Evolutionary conservation across 352 stramenopile species (phyloP), one percentile per base, ranked within the genome.

Genomic region (Globisporangium nunn): DNA sequence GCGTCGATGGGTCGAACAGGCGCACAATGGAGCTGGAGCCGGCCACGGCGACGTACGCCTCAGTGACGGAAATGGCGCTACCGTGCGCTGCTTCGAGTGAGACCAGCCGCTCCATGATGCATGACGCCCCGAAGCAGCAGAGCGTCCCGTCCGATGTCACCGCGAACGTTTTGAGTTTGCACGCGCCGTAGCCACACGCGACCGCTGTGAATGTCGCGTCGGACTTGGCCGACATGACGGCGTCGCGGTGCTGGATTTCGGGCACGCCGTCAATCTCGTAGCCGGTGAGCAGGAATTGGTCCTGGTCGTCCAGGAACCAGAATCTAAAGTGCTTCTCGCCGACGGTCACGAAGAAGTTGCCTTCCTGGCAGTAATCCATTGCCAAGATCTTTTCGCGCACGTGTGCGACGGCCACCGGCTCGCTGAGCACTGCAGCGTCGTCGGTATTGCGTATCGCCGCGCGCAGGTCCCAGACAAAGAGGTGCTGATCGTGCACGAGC

Each of bases 321-420:
- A 88, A 93, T 81, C 86, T 85, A 54, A 91, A 84, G 48, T 93
- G 81, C 33, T 79, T 81, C 50, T 91, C 77, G 33, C 86, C 87
- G 17, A 85, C 82, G 0, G 87, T 91, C 30, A 95, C 84, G 49
- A 96, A 92, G 47, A 80, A 89, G 29, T 86, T 84, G 4, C 80
- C 83, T 8, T 76, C 74, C 18, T 78, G 68, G 50, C 72, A 87
- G 52, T 78, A 95, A 31, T 93, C 79, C 48, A 88, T 68, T 5
- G 66, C 71, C 37, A 91, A 49, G 7, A 96, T 68, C 56, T 93
- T 91, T 35, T 91, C 81, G 17, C 77, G 58, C 44, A 92, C 62
- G 18, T 69, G 48, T 0, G 84, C 79, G 17, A 68, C 71, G 18
- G 74, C 81, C 1, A 88, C 61, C 0, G 70, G 60, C 17, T 67